Evolutionary conservation across 139 green algal species (phyloP).

Genomic region (Chlamydomonas sp.): DNA sequence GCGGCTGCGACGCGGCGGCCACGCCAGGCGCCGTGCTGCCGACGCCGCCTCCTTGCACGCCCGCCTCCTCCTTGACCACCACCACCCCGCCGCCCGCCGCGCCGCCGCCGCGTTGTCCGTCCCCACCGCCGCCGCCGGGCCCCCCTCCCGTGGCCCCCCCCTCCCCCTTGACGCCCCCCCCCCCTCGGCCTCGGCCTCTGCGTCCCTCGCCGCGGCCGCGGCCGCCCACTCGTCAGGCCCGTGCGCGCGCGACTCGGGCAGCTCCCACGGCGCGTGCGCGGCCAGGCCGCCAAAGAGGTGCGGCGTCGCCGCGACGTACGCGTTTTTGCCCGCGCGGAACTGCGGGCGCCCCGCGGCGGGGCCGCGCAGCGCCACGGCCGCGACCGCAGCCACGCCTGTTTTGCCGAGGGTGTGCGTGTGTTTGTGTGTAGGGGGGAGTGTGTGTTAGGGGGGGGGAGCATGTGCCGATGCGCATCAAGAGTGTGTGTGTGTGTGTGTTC

Average conservation of each 20-base stretch:
- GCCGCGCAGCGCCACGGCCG: background rate
- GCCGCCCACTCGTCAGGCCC: conserved; percentile 36
- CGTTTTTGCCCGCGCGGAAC: conserved; percentile 58
- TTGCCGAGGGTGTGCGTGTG: too few relatives aligned
- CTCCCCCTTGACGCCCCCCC: background rate
- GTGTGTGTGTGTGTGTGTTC: too few relatives aligned
- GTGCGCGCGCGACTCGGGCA: conserved; percentile 36
- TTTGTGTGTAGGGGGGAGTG: too few relatives aligned
- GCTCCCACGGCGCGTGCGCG: conserved; percentile 18
- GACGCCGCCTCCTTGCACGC: too few relatives aligned
- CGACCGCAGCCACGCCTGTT: too few relatives aligned
- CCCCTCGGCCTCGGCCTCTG: conserved; percentile 4
- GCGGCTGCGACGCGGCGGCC: too few relatives aligned
- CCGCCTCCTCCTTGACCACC: too few relatives aligned
- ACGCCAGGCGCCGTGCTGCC: too few relatives aligned
- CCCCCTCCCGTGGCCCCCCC: background rate
- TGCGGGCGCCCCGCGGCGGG: background rate
- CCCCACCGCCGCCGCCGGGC: background rate
- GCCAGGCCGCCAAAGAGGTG: conserved; percentile 28
- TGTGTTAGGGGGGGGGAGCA: too few relatives aligned
- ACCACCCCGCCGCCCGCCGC: too few relatives aligned
- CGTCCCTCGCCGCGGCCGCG: background rate
- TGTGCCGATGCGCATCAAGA: too few relatives aligned
- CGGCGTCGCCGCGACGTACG: conserved; percentile 57
- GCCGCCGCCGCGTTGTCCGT: background rate